Evolutionary conservation across 176 grass and related monocot genomes (phyloP), one percentile per base, ranked within the genome.

Genomic region (Canna indica): DNA sequence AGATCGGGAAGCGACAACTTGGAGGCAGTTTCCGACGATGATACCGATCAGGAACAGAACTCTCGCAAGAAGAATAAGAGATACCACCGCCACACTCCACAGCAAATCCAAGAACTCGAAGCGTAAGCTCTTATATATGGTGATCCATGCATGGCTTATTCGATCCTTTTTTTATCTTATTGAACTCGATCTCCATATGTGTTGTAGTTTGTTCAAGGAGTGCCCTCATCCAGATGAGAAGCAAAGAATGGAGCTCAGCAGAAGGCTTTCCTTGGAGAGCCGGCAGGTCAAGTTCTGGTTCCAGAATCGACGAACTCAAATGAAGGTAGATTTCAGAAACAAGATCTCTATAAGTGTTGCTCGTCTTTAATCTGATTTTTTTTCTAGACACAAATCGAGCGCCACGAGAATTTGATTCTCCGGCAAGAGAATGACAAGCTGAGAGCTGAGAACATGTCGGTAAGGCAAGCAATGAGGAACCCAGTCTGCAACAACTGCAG

Each of bases 391-490:
- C 95, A 99, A 76, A 75, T 99, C 68, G 95, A 99, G 80, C 82
- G 95, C 56, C 87, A 90, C 30, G 95, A 99, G 81, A 99, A 99
- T 82, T 67, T 87, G 77, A 76, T 94, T 45, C 80, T 99, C 29
- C 59, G 84, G 60, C 95, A 99, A 75, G 90, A 88, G 86, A 99
- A 99, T 33, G 90, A 93, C 73, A 99, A 93, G 86, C 73, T 99
- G 26, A 59, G 90, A 13, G 87, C 95, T 18, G 95, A 94, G 75
- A 93, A 93, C 84, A 72, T 99, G 82, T 79, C 90, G 64, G 90
- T 99, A 53, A 68, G 89, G 33, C 90, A 99, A 72, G 95, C 90
- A 46, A 94, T 90, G 90, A 62, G 86, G 60, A 99, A 73, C 57
- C 90, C 95, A 3, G 87, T 90, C 25, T 99, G 95, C 80, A 78